Conservation (phyloP, 139 green algal species). For the Mesotaenium endlicherianum region DNA sequence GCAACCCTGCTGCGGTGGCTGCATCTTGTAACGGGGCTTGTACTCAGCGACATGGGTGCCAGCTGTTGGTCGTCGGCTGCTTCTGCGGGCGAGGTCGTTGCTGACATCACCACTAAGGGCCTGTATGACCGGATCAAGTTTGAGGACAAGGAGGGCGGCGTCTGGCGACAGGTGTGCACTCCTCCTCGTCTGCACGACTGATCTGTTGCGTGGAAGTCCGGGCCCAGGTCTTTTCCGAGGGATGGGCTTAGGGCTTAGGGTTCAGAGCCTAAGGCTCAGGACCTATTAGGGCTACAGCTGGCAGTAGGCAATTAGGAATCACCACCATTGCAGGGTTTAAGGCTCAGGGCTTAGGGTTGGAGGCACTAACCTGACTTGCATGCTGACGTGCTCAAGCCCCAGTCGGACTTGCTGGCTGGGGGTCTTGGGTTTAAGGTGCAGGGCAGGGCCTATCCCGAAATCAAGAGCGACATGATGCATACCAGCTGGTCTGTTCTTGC, state of each 20-base stretch:
- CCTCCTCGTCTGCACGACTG: not conserved
- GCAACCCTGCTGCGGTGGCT: no score
- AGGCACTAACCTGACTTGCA: no score
- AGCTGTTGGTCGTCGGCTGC: no score
- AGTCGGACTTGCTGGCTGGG: no score
- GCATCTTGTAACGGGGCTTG: no score
- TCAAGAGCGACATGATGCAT: no score
- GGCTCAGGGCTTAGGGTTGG: not conserved
- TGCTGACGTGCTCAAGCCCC: no score
- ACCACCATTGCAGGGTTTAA: not conserved
- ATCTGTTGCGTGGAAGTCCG: not conserved
- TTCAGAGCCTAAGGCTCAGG: not conserved
- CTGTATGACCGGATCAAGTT: slow-evolving; percentile 41
- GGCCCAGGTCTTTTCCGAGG: not conserved
- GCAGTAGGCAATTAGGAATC: not conserved
- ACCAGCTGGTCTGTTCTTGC: no score
- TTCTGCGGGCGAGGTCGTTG: slow-evolving; percentile 3
- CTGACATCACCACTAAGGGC: slow-evolving; percentile 17
- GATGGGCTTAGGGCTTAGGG: not conserved
- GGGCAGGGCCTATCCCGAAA: no score
- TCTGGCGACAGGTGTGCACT: slow-evolving; percentile 31
- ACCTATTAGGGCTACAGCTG: not conserved
- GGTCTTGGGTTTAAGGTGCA: no score
- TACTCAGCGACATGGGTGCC: no score
- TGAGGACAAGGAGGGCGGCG: slow-evolving; percentile 18